These are phyloP conservation scores for Haematococcus sp. DNA, from an alignment of 139 green algal species.

Conservation along the genomic window DNA sequence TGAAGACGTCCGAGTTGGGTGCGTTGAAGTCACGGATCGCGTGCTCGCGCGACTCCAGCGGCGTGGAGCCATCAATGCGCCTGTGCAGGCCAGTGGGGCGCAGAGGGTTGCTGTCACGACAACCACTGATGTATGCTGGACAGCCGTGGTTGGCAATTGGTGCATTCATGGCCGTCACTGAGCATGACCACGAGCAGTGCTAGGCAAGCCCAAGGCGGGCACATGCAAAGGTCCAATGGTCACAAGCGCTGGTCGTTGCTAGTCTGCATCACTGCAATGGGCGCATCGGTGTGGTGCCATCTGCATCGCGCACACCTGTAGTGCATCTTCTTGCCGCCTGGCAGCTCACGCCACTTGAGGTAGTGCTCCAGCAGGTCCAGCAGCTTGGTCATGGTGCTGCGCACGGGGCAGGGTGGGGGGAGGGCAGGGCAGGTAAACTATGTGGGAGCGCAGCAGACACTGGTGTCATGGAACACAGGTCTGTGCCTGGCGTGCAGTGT, in stretches of 20 bases:
- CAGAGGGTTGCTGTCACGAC: background rate
- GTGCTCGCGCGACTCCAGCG: constrained; percentile 66
- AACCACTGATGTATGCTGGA: background rate
- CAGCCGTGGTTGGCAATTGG: background rate
- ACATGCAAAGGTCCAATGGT: too few species aligned
- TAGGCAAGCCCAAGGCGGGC: too few species aligned
- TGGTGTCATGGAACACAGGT: too few species aligned
- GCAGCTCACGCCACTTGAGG: constrained; percentile 61
- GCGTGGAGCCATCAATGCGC: constrained; percentile 85
- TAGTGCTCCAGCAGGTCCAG: constrained; percentile 79
- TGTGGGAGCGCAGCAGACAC: too few species aligned
- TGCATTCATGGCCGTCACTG: too few species aligned
- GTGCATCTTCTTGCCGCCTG: constrained; percentile 23
- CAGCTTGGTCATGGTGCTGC: constrained; percentile 71
- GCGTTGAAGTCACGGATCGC: constrained; percentile 93
- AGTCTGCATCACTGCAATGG: too few species aligned
- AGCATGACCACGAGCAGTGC: too few species aligned
- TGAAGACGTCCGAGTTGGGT: constrained; percentile 74
- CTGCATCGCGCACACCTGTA: constrained; percentile 30
- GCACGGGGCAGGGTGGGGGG: too few species aligned
- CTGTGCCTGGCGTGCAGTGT: too few species aligned
- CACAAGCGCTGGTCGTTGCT: too few species aligned
- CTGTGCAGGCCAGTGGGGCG: constrained; percentile 3
- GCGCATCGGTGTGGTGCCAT: too few species aligned
- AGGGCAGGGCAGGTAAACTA: too few species aligned